These are phyloP conservation scores for Penium margaritaceum DNA, from an alignment of 139 green algal genomes.

Conservation along the genomic window DNA sequence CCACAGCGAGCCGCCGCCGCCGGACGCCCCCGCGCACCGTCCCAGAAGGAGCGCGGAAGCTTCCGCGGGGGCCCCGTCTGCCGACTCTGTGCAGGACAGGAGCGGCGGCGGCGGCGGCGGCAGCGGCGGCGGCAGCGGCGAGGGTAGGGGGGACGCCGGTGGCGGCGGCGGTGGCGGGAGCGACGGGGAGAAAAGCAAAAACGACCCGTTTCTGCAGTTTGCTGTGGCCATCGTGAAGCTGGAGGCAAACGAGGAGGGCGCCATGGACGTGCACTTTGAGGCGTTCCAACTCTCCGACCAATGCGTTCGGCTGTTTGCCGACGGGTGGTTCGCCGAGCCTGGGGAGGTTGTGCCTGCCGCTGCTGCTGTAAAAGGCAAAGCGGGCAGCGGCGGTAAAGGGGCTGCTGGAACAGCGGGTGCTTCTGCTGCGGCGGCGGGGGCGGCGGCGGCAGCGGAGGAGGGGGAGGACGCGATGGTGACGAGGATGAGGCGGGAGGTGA, in stretches of 20 bases:
- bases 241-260: constrained; percentile 37
- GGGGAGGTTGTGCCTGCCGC: too few species aligned
- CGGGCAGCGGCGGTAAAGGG: too few species aligned
- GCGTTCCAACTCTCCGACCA: constrained; percentile 80
- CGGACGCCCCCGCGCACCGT: constrained; percentile 12
- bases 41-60: constrained; percentile 50
- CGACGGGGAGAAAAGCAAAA: constrained; percentile 30
- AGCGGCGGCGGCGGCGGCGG: background rate
- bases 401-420: background rate
- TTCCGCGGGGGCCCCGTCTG: background rate
- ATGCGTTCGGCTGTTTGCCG: constrained; percentile 65
- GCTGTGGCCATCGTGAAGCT: constrained; percentile 79
- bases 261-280: constrained; percentile 71
- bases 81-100: background rate
- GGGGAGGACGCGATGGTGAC: constrained; percentile 30
- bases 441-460: too few species aligned
- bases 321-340: constrained; percentile 69
- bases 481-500: constrained; percentile 45
- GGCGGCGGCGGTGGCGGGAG: constrained; percentile 30
- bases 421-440: too few species aligned
- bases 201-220: constrained; percentile 51
- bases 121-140: background rate
- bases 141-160: constrained; percentile 50
- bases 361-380: background rate
- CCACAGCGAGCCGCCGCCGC: background rate